These are phyloP conservation scores for Achaetomium macrosporum DNA, from an alignment of 2,329 filamentous ascomycete genomes.

Conservation along the genomic window DNA sequence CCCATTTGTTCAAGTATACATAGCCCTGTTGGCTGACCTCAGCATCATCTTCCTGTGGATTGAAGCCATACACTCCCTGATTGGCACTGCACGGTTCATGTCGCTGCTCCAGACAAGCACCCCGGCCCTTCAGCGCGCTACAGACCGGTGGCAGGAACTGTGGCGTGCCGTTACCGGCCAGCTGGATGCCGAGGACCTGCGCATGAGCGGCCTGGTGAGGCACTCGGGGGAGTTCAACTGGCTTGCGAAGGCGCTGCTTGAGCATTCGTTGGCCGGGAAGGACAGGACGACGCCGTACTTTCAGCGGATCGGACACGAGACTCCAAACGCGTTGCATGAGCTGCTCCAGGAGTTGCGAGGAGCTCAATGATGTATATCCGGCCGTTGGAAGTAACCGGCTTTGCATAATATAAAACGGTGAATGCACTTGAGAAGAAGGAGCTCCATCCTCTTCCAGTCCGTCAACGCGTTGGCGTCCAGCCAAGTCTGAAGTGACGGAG, in stretches of 20 bases:
- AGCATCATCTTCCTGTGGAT: too few species aligned
- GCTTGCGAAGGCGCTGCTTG: conserved; percentile 1
- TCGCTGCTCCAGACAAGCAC: not conserved
- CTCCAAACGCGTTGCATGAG: conserved; percentile 4
- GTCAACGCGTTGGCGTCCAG: too few species aligned
- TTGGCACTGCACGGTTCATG: not conserved
- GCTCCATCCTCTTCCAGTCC: too few species aligned
- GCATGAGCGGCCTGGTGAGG: conserved; percentile 2
- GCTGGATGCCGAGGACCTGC: not conserved
- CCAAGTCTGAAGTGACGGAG: too few species aligned
- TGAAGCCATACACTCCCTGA: conserved; percentile 1
- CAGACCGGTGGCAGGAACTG: conserved; percentile 8
- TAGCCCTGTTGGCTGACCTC: too few species aligned
- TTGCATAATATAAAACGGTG: too few species aligned
- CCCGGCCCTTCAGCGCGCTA: not conserved
- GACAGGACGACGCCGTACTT: not conserved
- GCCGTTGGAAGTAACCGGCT: conserved; percentile 30
- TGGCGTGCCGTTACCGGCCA: not conserved
- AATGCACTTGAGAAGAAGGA: too few species aligned
- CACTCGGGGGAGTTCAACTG: conserved; percentile 9
- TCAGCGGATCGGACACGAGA: conserved; percentile 2
- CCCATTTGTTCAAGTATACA: too few species aligned
- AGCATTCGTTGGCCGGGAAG: not conserved
- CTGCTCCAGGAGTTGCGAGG: conserved; percentile 2
- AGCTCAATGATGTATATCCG: conserved; percentile 9